Evolutionary conservation across 75 land plant genomes (phyloP), one percentile per base, ranked within the genome.

Genomic region (Sequoiadendron giganteum): DNA sequence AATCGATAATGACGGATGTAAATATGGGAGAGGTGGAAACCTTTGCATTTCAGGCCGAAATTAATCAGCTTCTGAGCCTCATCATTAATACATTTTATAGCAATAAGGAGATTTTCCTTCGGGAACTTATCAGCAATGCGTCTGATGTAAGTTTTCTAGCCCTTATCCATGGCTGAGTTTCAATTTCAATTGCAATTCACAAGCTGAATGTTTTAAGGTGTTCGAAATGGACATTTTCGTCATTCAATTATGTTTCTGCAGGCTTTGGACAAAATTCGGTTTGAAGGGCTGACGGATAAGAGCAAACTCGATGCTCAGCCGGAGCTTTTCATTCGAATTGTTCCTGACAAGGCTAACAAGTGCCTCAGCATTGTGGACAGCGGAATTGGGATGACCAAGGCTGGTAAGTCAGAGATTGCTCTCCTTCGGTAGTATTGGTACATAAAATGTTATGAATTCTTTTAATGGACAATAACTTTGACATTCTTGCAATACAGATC

Each of bases 91-190:
- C 93, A 14, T 92, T 92, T 89, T 93, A 93, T 92, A 90, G 94
- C 87, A 95, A 95, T 90, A 95, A 95, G 92, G 96, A 95, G 90
- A 94, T 95, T 86, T 95, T 95, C 68, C 89, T 95, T 39, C 94
- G 95, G 52, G 96, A 95, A 83, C 86, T 95, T 45, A 94, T 95
- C 91, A 89, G 91, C 88, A 95, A 95, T 85, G 48, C 90, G 10
- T 95, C 96, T 25, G 95, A 95, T 91, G 96, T 95, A 88, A 89
- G 96, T 70, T 78, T 16, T 65, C n/a, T 28, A 25, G 1, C 28
- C n/a, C 70, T 65, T 7, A 0, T 25, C 9, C 70, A 25, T 25
- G n/a, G 30, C 30, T 6, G n/a, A 58, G 0, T 58, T 19, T 58
- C 5, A 25, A 0, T 65, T 25, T 65, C n/a, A 65, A 1, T 65